phyloP scores from a whole-genome alignment of 2,329 filamentous ascomycete species.

The Colletotrichum spinosum region DNA sequence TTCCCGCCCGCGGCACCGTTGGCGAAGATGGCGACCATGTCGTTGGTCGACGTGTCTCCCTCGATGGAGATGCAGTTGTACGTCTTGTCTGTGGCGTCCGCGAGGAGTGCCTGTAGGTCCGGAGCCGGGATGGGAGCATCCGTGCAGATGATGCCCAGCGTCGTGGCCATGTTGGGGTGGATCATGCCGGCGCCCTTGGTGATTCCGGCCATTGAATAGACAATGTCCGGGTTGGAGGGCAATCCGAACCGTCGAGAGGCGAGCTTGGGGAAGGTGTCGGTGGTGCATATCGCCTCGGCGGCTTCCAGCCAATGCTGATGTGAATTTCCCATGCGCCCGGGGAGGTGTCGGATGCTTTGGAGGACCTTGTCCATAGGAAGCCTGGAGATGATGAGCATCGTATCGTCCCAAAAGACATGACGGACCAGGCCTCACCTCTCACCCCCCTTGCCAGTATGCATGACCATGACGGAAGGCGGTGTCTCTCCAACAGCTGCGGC shows the following conservation, averaged over 20 bases:
- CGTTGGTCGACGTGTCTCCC: conserved; percentile 97
- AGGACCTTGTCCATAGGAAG: conserved; percentile 93
- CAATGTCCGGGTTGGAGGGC: conserved; percentile 79
- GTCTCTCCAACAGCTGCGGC: conserved; percentile 56
- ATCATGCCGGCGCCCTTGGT: conserved; percentile 99
- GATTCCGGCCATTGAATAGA: conserved; percentile 91
- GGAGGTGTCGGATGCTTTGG: conserved; percentile 81
- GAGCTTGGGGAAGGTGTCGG: conserved; percentile 98
- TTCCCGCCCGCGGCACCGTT: conserved; percentile 89
- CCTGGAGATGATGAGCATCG: conserved; percentile 83
- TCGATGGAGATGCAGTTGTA: conserved; percentile 99
- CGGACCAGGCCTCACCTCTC: too few relatives aligned
- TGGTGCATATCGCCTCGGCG: conserved; percentile 95
- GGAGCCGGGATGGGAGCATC: conserved; percentile 82
- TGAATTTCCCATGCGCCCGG: conserved; percentile 75
- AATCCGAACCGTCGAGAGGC: conserved; percentile 86
- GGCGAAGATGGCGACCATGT: conserved; percentile 93
- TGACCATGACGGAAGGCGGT: conserved; percentile 79
- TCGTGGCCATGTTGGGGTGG: conserved; percentile 97
- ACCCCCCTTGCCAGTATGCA: conserved; percentile 83
- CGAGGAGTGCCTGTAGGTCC: conserved; percentile 77
- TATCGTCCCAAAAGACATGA: too few relatives aligned
- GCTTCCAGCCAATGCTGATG: conserved; percentile 90
- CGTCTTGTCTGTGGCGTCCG: conserved; percentile 80
- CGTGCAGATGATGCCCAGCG: conserved; percentile 91